These are phyloP conservation scores for Pleurotus ostreatus DNA, from an alignment of 768 basidiomycete genomes.

Conservation along the genomic window DNA sequence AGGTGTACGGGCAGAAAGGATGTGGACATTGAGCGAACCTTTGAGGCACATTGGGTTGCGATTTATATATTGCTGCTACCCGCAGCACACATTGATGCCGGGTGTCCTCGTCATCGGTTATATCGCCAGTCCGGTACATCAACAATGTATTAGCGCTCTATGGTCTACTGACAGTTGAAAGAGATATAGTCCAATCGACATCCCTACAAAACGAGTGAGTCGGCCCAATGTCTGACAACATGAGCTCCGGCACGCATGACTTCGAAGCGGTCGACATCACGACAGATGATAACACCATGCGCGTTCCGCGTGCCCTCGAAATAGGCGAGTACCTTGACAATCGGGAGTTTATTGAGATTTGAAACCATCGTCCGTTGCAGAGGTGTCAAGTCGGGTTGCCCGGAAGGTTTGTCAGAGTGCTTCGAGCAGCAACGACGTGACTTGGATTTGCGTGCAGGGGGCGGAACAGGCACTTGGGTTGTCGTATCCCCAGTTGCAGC, in stretches of 20 bases:
- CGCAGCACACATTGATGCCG: slow-evolving; percentile 1
- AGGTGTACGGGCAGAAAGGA: slow-evolving; percentile 31
- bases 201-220: slow-evolving; percentile 40
- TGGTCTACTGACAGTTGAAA: neutral
- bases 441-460: neutral
- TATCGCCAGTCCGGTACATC: no score
- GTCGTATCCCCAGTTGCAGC: neutral
- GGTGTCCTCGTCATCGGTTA: slow-evolving; percentile 7
- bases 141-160: no score
- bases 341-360: slow-evolving; percentile 63
- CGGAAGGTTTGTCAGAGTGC: slow-evolving; percentile 11
- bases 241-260: slow-evolving; percentile 57
- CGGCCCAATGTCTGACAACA: slow-evolving; percentile 70
- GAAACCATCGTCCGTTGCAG: slow-evolving; percentile 53
- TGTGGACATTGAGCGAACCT: neutral
- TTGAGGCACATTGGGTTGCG: neutral
- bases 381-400: slow-evolving; percentile 47
- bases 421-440: slow-evolving; percentile 2
- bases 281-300: slow-evolving; percentile 68
- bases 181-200: neutral
- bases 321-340: slow-evolving; percentile 71
- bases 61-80: neutral
- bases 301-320: slow-evolving; percentile 57
- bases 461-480: neutral
- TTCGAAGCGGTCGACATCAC: slow-evolving; percentile 60